Percentiles rank a stretch among this genome's conserved stretches.
Conservation (phyloP, 768 basidiomycete species). For the Russula olivacea region DNA sequence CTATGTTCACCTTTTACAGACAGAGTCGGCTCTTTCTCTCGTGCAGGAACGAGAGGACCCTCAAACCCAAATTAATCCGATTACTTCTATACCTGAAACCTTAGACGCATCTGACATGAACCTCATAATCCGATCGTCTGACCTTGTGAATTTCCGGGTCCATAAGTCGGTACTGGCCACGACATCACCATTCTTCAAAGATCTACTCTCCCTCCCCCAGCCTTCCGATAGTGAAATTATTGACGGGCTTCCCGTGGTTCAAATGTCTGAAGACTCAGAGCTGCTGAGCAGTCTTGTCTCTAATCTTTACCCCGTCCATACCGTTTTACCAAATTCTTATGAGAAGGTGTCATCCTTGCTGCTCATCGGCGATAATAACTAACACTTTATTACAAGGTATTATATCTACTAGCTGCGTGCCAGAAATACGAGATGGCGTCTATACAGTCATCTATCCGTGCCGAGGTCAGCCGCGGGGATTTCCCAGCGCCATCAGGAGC, state of each 20-base stretch:
- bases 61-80: background rate
- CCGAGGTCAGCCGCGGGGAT: background rate
- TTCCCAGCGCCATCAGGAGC: background rate
- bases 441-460: background rate
- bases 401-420: conserved; percentile 18
- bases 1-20: too few relatives aligned
- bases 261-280: conserved; percentile 3
- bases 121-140: conserved; percentile 6
- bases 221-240: background rate
- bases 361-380: too few relatives aligned
- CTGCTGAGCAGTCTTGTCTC: conserved; percentile 11
- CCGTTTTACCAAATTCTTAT: background rate
- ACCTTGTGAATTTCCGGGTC: conserved; percentile 6
- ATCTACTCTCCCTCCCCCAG: conserved; percentile 20
- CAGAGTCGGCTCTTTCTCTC: background rate
- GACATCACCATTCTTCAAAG: conserved; percentile 15
- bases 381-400: background rate
- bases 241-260: conserved; percentile 2
- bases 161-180: conserved; percentile 6
- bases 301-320: conserved; percentile 6
- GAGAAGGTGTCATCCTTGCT: background rate
- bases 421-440: conserved; percentile 28
- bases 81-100: background rate
- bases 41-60: background rate
- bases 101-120: background rate